Conservation (phyloP, 176 grass and related monocot genomes). For the Aegilops tauschii region DNA sequence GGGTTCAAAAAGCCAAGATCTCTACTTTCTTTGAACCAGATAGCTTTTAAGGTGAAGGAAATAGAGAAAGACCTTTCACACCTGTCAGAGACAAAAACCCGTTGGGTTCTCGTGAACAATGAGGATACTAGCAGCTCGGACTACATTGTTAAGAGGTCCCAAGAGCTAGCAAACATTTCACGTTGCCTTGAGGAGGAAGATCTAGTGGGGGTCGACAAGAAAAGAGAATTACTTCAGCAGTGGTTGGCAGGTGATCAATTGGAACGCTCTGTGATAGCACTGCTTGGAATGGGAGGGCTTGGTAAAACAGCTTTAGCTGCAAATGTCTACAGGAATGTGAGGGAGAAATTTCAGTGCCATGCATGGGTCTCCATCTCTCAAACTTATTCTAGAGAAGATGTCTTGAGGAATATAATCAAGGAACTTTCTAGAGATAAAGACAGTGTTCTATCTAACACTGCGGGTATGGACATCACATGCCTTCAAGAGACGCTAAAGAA, state of each 20-base stretch:
- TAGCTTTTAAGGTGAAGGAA: not conserved
- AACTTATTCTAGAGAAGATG: too few species aligned
- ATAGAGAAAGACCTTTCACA: not conserved
- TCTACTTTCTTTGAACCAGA: not conserved
- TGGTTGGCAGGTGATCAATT: not conserved
- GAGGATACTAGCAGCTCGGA: not conserved
- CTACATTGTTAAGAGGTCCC: not conserved
- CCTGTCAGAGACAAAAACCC: not conserved
- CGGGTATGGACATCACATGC: not conserved
- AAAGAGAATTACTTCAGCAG: not conserved
- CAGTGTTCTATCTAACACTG: not conserved
- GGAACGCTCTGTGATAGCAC: not conserved
- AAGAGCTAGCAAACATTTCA: not conserved
- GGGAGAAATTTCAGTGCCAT: not conserved
- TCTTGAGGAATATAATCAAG: not conserved
- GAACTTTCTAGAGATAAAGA: not conserved
- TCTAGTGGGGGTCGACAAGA: not conserved
- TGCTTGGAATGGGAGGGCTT: not conserved
- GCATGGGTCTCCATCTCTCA: too few species aligned
- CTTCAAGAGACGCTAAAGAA: not conserved
- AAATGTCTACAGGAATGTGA: not conserved
- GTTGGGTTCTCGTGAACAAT: not conserved
- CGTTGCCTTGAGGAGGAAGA: not conserved
- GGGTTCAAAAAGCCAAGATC: not conserved
- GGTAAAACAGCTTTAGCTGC: not conserved